Evolutionary conservation across 352 stramenopile genomes (phyloP), one percentile per base, ranked within the genome.

Genomic region (Aphanomyces euteiches): DNA sequence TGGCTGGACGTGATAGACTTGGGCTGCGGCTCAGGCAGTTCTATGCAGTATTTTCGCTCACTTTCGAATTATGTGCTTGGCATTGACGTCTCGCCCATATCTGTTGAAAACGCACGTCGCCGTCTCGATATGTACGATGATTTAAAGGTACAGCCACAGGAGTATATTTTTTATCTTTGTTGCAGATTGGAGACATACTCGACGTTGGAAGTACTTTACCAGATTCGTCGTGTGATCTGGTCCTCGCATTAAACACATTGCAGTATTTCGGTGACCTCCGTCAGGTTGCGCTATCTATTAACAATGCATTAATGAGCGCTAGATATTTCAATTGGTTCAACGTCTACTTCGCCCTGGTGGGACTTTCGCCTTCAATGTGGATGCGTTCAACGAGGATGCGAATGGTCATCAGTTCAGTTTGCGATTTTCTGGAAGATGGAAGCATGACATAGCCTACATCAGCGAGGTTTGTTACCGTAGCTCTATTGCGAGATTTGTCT

Each of bases 221-320:
- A 6, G 21, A 37, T 43, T 7, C n/a, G 12, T 36, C 41, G 4
- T 67, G 38, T 41, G 59, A 67, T 19, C 7, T 67, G 4, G 59
- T 67, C n/a, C n/a, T 67, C 8, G 59, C 59, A 12, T 57, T 67
- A 28, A 67, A 67, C 21, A 43, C 39, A 5, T 19, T 50, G 43
- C 59, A 41, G 39, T 67, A 67, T 36, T 67, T 67, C 21, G 59
- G 59, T 3, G 59, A 67, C 41, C 41, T 67, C 3, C 59, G 59
- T 5, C 59, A 53, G 59, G 59, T 67, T 21, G 8, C n/a, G 13
- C 37, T 13, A 50, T 37, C 56, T 63, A 38, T 67, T 15, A 1
- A 54, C 19, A 45, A 47, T 21, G 21, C 5, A 28, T 12, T 13
- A 17, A 28, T 17, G 5, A 7, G 21, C 38, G 38, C 17, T 34